phyloP scores from a whole-genome alignment of 2,329 filamentous ascomycete species.

The Tolypocladium tropicale region DNA sequence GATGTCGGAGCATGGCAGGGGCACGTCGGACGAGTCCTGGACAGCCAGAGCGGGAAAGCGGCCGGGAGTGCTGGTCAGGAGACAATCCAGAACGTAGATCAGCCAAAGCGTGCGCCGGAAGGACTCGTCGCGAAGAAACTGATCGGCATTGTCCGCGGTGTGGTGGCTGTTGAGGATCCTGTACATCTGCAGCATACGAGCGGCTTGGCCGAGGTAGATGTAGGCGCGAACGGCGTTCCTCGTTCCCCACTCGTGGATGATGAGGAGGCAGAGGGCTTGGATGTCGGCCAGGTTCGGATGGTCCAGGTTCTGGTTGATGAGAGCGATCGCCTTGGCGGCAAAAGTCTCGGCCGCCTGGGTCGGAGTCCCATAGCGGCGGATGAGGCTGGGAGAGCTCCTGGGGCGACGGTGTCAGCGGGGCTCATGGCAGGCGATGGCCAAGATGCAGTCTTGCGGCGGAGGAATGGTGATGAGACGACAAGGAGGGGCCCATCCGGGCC shows the following conservation, averaged over 20 bases:
- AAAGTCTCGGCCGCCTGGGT: constrained; percentile 48
- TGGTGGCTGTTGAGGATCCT: constrained; percentile 47
- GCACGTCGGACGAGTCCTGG: constrained; percentile 43
- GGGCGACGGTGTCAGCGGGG: neutral
- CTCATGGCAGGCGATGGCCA: neutral
- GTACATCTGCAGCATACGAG: constrained; percentile 56
- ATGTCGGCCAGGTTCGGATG: constrained; percentile 51
- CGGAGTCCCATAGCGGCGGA: constrained; percentile 48
- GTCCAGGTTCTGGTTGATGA: constrained; percentile 48
- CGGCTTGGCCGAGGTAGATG: constrained; percentile 51
- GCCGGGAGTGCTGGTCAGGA: constrained; percentile 51
- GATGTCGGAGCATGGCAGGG: constrained; percentile 50
- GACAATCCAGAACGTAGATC: constrained; percentile 52
- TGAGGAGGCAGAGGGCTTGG: constrained; percentile 49
- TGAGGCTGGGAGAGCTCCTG: constrained; percentile 45
- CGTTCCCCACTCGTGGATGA: constrained; percentile 54
- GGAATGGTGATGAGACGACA: neutral
- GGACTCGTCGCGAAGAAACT: constrained; percentile 51
- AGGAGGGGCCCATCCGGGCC: neutral
- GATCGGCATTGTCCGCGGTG: constrained; percentile 39
- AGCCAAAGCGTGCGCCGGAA: constrained; percentile 53
- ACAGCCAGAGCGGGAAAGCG: constrained; percentile 45
- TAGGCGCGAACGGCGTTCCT: constrained; percentile 52
- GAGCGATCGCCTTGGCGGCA: constrained; percentile 44
- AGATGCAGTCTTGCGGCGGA: neutral